These are phyloP conservation scores for Pyrenochaeta sp. DNA, from an alignment of 2,329 filamentous ascomycete species.

Conservation along the genomic window DNA sequence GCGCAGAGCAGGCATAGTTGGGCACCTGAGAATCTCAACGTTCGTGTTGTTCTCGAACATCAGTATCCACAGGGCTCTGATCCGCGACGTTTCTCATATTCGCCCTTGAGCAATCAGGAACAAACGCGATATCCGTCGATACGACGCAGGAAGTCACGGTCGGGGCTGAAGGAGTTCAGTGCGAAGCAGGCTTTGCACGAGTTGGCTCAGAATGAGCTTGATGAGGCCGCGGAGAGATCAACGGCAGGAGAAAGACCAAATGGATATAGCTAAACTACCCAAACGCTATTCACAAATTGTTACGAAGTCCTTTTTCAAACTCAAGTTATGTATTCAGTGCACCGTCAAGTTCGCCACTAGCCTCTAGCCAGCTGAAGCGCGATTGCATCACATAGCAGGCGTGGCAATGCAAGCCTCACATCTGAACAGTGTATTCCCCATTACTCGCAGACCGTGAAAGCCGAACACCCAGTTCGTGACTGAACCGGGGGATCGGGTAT, in stretches of 20 bases:
- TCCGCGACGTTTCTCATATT: conserved; percentile 31
- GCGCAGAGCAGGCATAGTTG: conserved; percentile 24
- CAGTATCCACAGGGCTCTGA: conserved; percentile 17
- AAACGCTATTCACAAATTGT: no score
- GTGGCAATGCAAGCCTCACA: neutral
- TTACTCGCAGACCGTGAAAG: neutral
- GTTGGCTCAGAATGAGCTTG: conserved; percentile 20
- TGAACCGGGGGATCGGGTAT: neutral
- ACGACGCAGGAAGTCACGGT: conserved; percentile 32
- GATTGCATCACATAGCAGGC: neutral
- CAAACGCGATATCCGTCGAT: conserved; percentile 29
- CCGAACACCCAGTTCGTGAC: conserved; percentile 16
- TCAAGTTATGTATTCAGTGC: neutral
- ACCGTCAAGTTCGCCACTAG: no score
- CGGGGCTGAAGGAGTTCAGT: conserved; percentile 34
- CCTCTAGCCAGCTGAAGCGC: neutral
- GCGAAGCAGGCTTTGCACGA: conserved; percentile 35
- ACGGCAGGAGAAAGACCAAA: conserved; percentile 3
- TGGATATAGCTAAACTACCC: neutral
- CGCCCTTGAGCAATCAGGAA: conserved; percentile 23
- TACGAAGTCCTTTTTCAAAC: neutral
- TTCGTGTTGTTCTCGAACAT: conserved; percentile 40
- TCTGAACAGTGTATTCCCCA: neutral
- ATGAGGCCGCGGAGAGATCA: conserved; percentile 3
- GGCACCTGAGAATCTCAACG: conserved; percentile 37